A percentile compares a stretch with the other conserved stretches of the same genome.
Evolutionary conservation across 768 basidiomycete species (phyloP).

Genomic region (Tylopilus balloui): DNA sequence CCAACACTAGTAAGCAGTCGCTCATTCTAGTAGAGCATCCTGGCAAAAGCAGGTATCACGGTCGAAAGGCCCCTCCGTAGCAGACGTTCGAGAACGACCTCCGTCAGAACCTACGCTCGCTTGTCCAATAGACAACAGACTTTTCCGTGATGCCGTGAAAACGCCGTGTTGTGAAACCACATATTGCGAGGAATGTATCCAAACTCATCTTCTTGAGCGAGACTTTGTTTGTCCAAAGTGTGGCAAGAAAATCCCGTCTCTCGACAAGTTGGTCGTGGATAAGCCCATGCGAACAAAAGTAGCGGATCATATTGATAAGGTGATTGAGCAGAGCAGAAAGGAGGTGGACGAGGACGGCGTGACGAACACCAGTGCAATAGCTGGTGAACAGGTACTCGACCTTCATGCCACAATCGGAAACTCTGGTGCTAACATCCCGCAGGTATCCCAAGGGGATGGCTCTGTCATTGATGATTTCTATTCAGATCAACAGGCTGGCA

Average conservation of each 20-base stretch:
- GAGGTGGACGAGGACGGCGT: constrained; percentile 48
- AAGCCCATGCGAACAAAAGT: constrained; percentile 76
- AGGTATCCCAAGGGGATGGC: constrained; percentile 26
- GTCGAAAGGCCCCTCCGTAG: constrained; percentile 75
- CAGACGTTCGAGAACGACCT: constrained; percentile 83
- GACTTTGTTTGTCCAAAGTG: constrained; percentile 95
- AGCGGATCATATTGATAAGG: constrained; percentile 74
- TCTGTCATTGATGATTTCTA: constrained; percentile 62
- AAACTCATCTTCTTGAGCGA: constrained; percentile 88
- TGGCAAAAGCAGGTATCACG: constrained; percentile 92
- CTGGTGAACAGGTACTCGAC: constrained; percentile 35
- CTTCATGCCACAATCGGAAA: background rate
- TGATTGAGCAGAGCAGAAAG: constrained; percentile 72
- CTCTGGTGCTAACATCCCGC: constrained; percentile 4
- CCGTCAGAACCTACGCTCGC: constrained; percentile 75
- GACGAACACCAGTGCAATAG: constrained; percentile 16
- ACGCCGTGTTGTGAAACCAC: constrained; percentile 89
- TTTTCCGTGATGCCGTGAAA: constrained; percentile 91
- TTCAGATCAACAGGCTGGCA: constrained; percentile 64
- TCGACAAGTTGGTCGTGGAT: constrained; percentile 83
- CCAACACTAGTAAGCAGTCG: background rate
- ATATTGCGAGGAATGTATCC: constrained; percentile 98
- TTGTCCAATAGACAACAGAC: constrained; percentile 89
- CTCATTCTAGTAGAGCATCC: constrained; percentile 55
- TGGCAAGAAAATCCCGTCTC: constrained; percentile 76